Evolutionary conservation across 441 rosid species (phyloP), one percentile per base, ranked within the genome.

Genomic region (Populus tomentosa): DNA sequence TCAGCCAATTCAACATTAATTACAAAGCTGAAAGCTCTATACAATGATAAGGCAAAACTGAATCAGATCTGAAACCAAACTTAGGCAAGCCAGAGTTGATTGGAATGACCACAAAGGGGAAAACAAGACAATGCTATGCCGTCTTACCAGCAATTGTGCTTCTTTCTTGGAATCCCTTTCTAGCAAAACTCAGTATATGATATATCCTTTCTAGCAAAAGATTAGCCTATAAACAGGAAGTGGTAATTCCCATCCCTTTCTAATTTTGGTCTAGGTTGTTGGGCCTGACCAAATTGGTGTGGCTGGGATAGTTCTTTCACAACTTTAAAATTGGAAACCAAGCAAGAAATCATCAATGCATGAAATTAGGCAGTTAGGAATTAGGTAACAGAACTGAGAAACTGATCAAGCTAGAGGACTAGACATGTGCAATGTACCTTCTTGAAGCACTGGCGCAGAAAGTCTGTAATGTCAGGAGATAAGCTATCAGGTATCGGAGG

Each of bases 401-500:
- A 61, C 13, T 61, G 65, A 61, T 61, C 26, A 21, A 21, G 65
- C 28, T 10, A 23, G 13, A 62, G 14, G 28, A 62, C 14, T 62
- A 9, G 24, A 62, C 9, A 7, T 61, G 65, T 3, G 26, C 65
- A 62, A 21, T 62, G 28, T 83, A 97, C 99, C 98, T 97, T 97
- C 90, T 97, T 93, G 83, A 97, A 97, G 84, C 99, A 97, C 85
- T 90, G 98, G 67, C 87, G 88, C 67, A 94, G 84, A 80, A 97
- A 97, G 86, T 94, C 99, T 65, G 98, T 94, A 76, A 94, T 92
- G 83, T 93, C 98, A 73, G 97, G 90, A 77, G 99, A 93, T 70
- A 97, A 80, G 80, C 98, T 93, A 85, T 94, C 98, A 75, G 99
- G 99, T 85, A 97, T 90, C 7, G 99, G 99, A 85, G 99, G 99